Conservation (phyloP, 2,329 filamentous ascomycete species). For the Tricladium varicosporioides region DNA sequence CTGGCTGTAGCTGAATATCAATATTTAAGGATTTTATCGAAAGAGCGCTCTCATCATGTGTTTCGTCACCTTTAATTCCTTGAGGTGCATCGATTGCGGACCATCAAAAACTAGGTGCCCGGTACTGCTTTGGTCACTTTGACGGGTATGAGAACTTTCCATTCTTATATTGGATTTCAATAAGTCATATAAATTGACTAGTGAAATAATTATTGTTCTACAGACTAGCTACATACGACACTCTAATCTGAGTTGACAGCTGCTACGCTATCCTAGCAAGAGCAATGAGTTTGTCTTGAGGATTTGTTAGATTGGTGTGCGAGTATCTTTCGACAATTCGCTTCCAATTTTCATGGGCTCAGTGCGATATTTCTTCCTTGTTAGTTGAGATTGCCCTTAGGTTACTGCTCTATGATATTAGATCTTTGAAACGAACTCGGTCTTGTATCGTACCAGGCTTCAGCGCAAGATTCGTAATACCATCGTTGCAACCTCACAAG, state of each 20-base stretch:
- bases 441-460: conserved; percentile 3
- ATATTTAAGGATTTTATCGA: neutral
- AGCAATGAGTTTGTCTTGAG: conserved; percentile 6
- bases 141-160: conserved; percentile 8
- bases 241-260: conserved; percentile 2
- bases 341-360: conserved; percentile 9
- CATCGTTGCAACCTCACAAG: conserved; percentile 6
- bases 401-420: neutral
- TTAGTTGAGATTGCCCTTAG: neutral
- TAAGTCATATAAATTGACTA: conserved; percentile 8
- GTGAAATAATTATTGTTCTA: conserved; percentile 1
- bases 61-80: conserved; percentile 11
- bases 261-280: conserved; percentile 9
- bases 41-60: conserved; percentile 1
- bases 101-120: conserved; percentile 18
- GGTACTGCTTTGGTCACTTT: conserved; percentile 9
- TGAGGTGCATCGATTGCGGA: conserved; percentile 12
- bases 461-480: conserved; percentile 4
- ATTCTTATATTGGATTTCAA: conserved; percentile 9
- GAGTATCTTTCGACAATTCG: conserved; percentile 14
- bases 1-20: neutral
- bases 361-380: neutral
- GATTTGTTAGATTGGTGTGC: neutral
- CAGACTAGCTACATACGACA: conserved; percentile 3
- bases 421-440: conserved; percentile 5